Evolutionary conservation across 208 protist species (phyloP).

Genomic region (Acanthamoeba culbertsoni): DNA sequence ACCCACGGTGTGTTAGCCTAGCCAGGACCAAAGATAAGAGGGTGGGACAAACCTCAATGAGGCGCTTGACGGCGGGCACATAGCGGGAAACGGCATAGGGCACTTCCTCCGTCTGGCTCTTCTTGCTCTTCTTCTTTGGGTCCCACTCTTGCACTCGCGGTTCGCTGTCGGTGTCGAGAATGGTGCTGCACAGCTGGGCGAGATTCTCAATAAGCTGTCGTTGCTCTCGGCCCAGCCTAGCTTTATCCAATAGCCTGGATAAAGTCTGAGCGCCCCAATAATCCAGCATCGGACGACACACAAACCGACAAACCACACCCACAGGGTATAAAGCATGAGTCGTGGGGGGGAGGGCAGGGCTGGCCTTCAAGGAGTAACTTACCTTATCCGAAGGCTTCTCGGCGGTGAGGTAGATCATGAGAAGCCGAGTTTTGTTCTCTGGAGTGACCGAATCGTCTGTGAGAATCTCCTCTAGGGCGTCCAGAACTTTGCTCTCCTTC

Average conservation of each 20-base stretch:
- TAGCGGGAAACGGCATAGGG: slow-evolving; percentile 39
- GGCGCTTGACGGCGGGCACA: background rate
- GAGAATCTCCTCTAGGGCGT: background rate
- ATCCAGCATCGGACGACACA: too few relatives aligned
- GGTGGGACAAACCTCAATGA: background rate
- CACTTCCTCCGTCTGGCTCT: background rate
- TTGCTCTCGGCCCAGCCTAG: background rate
- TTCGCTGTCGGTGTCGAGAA: background rate
- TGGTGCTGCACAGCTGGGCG: background rate
- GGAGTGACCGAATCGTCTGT: background rate
- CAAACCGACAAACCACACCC: too few relatives aligned
- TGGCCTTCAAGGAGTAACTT: too few relatives aligned
- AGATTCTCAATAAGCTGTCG: background rate
- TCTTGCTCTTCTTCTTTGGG: background rate
- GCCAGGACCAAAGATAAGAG: too few relatives aligned
- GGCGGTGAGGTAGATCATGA: slow-evolving; percentile 22
- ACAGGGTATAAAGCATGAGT: too few relatives aligned
- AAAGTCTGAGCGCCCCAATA: background rate
- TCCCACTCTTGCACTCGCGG: background rate
- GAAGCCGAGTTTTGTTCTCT: background rate
- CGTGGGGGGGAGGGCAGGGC: background rate
- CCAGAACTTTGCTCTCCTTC: background rate
- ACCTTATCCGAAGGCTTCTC: background rate
- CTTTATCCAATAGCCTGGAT: background rate
- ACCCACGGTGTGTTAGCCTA: too few relatives aligned